Conservation (phyloP, 1,139 yeast genomes). For the Blastobotrys apis region DNA sequence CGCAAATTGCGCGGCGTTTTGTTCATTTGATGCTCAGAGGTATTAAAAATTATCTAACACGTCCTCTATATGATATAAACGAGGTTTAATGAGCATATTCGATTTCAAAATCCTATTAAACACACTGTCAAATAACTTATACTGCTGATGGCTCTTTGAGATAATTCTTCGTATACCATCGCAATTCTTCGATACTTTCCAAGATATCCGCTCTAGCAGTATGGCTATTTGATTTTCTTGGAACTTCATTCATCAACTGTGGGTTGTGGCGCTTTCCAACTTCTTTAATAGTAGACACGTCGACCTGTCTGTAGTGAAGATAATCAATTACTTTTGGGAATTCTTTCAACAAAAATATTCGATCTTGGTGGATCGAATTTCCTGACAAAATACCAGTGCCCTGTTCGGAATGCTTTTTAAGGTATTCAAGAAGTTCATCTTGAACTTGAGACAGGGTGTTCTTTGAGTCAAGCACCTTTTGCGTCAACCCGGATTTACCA, state of each 20-base stretch:
- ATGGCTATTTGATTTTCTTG: constrained; percentile 64
- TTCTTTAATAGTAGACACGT: constrained; percentile 82
- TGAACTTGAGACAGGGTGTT: constrained; percentile 61
- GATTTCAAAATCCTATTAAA: too few relatives aligned
- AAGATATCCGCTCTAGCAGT: constrained; percentile 85
- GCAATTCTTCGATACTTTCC: constrained; percentile 81
- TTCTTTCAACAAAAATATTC: constrained; percentile 76
- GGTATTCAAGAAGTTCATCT: constrained; percentile 55
- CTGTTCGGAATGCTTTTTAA: constrained; percentile 51
- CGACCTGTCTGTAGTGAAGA: constrained; percentile 80
- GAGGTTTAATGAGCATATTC: too few relatives aligned
- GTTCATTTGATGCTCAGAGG: too few relatives aligned
- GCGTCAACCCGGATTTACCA: constrained; percentile 69
- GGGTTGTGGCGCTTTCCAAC: constrained; percentile 76
- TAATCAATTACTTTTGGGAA: constrained; percentile 63
- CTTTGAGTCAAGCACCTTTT: constrained; percentile 55
- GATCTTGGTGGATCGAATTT: constrained; percentile 87
- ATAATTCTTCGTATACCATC: constrained; percentile 70
- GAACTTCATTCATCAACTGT: constrained; percentile 49
- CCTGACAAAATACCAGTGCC: constrained; percentile 76
- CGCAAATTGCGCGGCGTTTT: too few relatives aligned
- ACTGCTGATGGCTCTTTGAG: constrained; percentile 24
- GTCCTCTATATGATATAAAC: too few relatives aligned
- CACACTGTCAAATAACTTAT: neutral
- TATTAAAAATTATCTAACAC: too few relatives aligned